Evolutionary conservation across 75 land plant species (phyloP).

Genomic region (Selaginella moellendorffii): DNA sequence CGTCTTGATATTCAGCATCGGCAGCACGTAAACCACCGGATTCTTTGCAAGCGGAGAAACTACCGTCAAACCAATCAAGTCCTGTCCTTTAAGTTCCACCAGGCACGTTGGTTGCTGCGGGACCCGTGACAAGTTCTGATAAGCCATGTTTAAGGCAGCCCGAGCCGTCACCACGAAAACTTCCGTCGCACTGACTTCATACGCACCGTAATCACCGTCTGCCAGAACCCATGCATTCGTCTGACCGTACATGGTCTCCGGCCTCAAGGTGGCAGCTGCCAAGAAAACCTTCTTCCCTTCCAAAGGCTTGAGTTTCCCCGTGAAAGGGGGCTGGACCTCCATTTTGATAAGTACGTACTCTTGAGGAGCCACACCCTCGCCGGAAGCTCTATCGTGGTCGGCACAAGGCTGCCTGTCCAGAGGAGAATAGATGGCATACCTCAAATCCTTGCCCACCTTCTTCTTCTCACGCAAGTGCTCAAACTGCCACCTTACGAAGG

Average conservation of each 20-base stretch:
- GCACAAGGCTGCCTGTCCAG: constrained; percentile 90
- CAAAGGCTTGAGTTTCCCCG: constrained; percentile 33
- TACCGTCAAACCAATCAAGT: constrained; percentile 67
- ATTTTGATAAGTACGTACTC: constrained; percentile 82
- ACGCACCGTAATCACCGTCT: constrained; percentile 82
- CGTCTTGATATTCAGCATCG: constrained; percentile 66
- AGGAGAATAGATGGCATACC: constrained; percentile 66
- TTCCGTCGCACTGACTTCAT: constrained; percentile 70
- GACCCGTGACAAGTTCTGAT: constrained; percentile 47
- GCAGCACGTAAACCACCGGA: constrained; percentile 58
- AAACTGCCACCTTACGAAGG: constrained; percentile 77
- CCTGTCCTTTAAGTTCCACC: constrained; percentile 59
- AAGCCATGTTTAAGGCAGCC: constrained; percentile 69
- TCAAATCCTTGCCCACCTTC: constrained; percentile 54
- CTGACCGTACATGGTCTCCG: constrained; percentile 95
- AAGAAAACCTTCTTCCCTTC: constrained; percentile 55
- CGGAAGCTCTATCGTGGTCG: constrained; percentile 83
- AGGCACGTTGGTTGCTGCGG: constrained; percentile 69
- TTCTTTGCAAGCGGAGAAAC: constrained; percentile 55
- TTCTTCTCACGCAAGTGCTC: constrained; percentile 44
- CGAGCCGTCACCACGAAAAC: constrained; percentile 60
- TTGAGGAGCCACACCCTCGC: constrained; percentile 88
- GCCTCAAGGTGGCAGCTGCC: constrained; percentile 84
- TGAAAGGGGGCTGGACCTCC: constrained; percentile 56
- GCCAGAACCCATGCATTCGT: constrained; percentile 90